A percentile compares a stretch with the other conserved stretches of the same genome.
Conservation (phyloP, 2,329 filamentous ascomycete species). For the Colletotrichum sp. region DNA sequence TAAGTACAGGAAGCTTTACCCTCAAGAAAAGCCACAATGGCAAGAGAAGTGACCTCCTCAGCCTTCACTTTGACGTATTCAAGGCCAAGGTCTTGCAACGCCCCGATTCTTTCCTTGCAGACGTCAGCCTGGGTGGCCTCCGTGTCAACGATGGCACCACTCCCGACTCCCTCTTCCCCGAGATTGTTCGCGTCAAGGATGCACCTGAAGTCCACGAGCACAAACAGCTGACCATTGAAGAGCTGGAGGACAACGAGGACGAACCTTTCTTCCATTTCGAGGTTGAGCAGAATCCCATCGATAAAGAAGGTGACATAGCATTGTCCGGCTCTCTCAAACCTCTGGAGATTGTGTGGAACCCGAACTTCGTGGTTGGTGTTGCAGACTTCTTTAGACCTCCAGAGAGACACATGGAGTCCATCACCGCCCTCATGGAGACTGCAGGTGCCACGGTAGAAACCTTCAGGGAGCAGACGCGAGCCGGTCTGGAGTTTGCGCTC, state of each 20-base stretch:
- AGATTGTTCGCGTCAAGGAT: constrained; percentile 96
- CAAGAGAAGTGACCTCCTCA: constrained; percentile 81
- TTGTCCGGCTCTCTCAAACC: constrained; percentile 91
- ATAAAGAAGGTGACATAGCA: constrained; percentile 89
- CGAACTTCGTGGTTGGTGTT: constrained; percentile 87
- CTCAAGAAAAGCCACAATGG: constrained; percentile 84
- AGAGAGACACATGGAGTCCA: constrained; percentile 97
- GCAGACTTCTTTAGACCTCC: constrained; percentile 96
- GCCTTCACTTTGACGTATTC: constrained; percentile 93
- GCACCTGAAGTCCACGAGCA: constrained; percentile 59
- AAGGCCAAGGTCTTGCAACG: constrained; percentile 88
- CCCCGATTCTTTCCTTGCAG: constrained; percentile 87
- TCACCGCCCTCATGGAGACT: constrained; percentile 92
- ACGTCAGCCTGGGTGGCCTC: constrained; percentile 89
- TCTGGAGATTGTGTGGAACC: constrained; percentile 97
- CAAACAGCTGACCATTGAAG: constrained; percentile 57
- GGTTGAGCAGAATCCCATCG: constrained; percentile 93
- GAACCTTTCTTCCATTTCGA: constrained; percentile 92
- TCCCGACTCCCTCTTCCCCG: constrained; percentile 85
- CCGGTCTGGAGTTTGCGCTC: constrained; percentile 92
- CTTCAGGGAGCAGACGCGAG: constrained; percentile 91
- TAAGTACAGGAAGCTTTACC: constrained; percentile 97
- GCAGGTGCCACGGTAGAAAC: constrained; percentile 96
- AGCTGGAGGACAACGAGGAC: constrained; percentile 55
- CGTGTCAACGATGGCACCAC: constrained; percentile 97